Evolutionary conservation across 257 asterid genomes (phyloP).

Genomic region (Solanum rostratum): DNA sequence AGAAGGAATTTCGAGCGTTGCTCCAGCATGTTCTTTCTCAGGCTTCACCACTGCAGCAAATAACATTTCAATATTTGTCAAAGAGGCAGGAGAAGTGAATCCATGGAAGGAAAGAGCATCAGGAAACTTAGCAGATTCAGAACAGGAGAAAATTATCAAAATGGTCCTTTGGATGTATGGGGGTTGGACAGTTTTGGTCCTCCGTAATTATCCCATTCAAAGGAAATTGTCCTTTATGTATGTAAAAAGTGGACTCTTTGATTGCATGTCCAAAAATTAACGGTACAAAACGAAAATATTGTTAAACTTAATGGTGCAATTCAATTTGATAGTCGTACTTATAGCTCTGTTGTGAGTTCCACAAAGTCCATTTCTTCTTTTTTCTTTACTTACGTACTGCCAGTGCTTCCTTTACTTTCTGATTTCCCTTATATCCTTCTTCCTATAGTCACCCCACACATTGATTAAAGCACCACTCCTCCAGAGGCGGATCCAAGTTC

Average conservation of each 20-base stretch:
- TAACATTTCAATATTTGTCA: neutral
- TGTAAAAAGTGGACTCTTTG: neutral
- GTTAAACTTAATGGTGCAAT: neutral
- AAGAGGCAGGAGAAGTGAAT: neutral
- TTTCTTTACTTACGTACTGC: neutral
- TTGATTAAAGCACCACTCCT: neutral
- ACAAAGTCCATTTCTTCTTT: neutral
- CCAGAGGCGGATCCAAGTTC: too few relatives aligned
- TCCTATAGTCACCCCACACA: neutral
- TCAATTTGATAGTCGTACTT: neutral
- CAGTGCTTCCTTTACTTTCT: neutral
- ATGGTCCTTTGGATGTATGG: neutral
- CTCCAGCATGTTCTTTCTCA: constrained; percentile 65
- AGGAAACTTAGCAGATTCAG: neutral
- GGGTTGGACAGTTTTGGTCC: neutral
- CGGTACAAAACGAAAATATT: neutral
- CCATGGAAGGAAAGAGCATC: neutral
- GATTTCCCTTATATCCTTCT: neutral
- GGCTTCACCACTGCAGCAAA: constrained; percentile 67
- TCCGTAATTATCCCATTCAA: neutral
- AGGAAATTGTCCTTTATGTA: neutral
- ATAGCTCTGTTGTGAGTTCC: neutral
- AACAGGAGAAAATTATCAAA: neutral
- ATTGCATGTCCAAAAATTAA: neutral
- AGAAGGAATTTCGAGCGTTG: constrained; percentile 76